phyloP scores from a whole-genome alignment of 257 asterid species.

The Galeopsis tetrahit region DNA sequence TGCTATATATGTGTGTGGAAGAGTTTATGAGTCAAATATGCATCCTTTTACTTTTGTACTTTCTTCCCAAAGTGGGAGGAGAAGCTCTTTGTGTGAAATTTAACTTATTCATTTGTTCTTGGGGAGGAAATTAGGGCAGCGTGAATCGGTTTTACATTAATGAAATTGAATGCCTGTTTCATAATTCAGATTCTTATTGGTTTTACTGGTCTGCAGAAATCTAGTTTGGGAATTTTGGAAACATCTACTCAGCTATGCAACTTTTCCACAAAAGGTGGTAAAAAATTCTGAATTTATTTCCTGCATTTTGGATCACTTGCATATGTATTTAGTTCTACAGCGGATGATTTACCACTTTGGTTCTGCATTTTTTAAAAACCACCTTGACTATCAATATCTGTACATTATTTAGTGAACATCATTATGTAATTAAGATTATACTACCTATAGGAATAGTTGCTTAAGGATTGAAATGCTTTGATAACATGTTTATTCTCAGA shows the following conservation, averaged over 20 bases:
- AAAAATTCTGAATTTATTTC: not conserved
- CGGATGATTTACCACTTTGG: not conserved
- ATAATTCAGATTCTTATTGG: not conserved
- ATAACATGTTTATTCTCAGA: not conserved
- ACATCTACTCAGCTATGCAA: conserved; percentile 39
- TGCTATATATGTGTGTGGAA: too few species aligned
- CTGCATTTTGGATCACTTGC: conserved; percentile 11
- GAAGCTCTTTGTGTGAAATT: too few species aligned
- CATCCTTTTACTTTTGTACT: too few species aligned
- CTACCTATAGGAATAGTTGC: not conserved
- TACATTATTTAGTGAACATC: not conserved
- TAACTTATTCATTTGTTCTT: not conserved
- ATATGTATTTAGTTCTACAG: not conserved
- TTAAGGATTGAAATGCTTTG: not conserved
- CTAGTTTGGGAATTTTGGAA: conserved; percentile 42
- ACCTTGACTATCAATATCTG: not conserved
- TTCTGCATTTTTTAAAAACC: not conserved
- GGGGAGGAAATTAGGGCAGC: not conserved
- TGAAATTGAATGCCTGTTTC: not conserved
- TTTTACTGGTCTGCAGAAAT: conserved; percentile 39
- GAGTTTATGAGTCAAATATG: not conserved
- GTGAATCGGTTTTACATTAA: not conserved
- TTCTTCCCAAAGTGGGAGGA: too few species aligned
- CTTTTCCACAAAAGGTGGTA: conserved; percentile 56
- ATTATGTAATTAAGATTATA: not conserved